Percentiles rank a stretch among this genome's conserved stretches.
phyloP scores from a whole-genome alignment of 257 asterid species.

The Fraxinus cuspidata region DNA sequence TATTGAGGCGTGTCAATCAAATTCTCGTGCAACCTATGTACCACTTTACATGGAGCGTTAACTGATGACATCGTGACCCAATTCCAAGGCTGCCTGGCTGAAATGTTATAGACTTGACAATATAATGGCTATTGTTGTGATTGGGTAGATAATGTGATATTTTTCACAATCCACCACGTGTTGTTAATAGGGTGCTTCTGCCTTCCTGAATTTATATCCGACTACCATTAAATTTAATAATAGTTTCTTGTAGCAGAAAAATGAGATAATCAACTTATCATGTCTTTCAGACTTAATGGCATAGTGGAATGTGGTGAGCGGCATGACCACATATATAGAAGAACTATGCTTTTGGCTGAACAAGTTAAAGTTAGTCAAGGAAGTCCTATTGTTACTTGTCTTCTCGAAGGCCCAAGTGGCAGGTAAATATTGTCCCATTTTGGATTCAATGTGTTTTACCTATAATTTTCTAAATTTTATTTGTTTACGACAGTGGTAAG shows the following conservation, averaged over 20 bases:
- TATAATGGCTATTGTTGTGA: not conserved
- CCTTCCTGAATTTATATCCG: conserved; percentile 11
- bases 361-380: conserved; percentile 90
- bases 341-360: conserved; percentile 83
- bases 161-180: conserved; percentile 7
- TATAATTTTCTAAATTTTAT: conserved; percentile 13
- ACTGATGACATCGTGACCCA: not conserved
- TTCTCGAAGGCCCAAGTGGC: conserved; percentile 99
- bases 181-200: conserved; percentile 14
- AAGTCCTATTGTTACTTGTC: conserved; percentile 90
- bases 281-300: conserved; percentile 71
- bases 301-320: conserved; percentile 79
- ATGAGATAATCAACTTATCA: conserved; percentile 22
- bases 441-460: conserved; percentile 23
- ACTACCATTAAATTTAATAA: not conserved
- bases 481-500: conserved; percentile 76
- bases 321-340: conserved; percentile 73
- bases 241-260: conserved; percentile 21
- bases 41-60: not conserved
- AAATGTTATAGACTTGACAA: not conserved
- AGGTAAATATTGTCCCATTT: conserved; percentile 49
- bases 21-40: not conserved
- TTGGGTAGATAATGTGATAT: conserved; percentile 5
- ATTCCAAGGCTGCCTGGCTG: not conserved
- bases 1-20: not conserved